Conservation (phyloP, 805 yeast genomes). For the Saccharomycopsis fibuligera region DNA sequence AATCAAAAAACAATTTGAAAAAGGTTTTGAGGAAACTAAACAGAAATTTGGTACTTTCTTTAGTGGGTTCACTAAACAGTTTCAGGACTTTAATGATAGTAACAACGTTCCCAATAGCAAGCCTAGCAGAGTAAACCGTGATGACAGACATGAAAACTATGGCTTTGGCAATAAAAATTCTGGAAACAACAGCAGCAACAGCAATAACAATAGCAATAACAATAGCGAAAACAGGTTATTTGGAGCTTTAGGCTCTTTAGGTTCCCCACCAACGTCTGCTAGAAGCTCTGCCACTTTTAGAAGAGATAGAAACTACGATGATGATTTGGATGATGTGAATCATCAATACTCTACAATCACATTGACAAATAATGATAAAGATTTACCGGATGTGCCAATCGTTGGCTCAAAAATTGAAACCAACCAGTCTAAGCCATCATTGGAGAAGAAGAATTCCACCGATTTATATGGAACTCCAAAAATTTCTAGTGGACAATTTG, state of each 20-base stretch:
- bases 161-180: neutral
- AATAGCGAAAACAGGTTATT: conserved; percentile 15
- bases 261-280: conserved; percentile 20
- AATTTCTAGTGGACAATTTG: neutral
- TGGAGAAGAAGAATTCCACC: neutral
- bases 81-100: conserved; percentile 33
- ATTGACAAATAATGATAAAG: conserved; percentile 15
- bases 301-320: conserved; percentile 14
- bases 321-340: conserved; percentile 4
- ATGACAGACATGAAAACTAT: neutral
- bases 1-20: conserved; percentile 58
- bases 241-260: conserved; percentile 22
- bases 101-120: conserved; percentile 7
- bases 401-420: neutral
- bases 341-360: conserved; percentile 12
- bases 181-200: conserved; percentile 21
- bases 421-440: neutral
- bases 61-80: conserved; percentile 53
- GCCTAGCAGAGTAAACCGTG: neutral
- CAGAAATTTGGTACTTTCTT: conserved; percentile 75
- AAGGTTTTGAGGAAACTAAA: conserved; percentile 77
- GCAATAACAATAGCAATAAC: conserved; percentile 9
- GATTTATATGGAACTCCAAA: conserved; percentile 18
- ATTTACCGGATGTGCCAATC: conserved; percentile 19
- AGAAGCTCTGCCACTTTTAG: conserved; percentile 20